Conservation (phyloP, 164 flowering plant genomes). For the Warburgia ugandensis region DNA sequence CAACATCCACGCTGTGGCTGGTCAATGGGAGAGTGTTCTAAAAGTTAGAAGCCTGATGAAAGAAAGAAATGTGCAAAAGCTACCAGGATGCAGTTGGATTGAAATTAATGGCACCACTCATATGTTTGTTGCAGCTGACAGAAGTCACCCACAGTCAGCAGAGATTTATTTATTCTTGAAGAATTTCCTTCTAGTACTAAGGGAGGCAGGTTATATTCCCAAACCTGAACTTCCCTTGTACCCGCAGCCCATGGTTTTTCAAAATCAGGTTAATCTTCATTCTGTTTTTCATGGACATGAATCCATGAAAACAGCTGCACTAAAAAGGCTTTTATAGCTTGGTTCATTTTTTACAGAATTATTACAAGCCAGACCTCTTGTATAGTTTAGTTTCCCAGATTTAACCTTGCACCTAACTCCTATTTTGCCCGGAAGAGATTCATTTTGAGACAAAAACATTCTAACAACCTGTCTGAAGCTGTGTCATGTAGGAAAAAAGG, state of each 20-base stretch:
- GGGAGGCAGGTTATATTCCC: slow-evolving; percentile 56
- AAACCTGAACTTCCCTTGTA: slow-evolving; percentile 23
- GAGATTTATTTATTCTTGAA: slow-evolving; percentile 42
- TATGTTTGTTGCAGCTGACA: slow-evolving; percentile 56
- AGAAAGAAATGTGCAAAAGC: slow-evolving; percentile 57
- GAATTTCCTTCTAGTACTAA: slow-evolving; percentile 48
- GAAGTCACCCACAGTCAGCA: slow-evolving; percentile 42
- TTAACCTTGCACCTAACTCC: no score
- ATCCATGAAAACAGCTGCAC: no score
- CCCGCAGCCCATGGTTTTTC: not conserved
- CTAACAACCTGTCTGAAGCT: no score
- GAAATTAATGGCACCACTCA: slow-evolving; percentile 43
- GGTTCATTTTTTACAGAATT: no score
- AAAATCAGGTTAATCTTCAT: slow-evolving; percentile 1
- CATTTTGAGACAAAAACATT: no score
- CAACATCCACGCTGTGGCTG: slow-evolving; percentile 64
- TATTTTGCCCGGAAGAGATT: no score
- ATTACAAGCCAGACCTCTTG: no score
- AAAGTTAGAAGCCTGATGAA: slow-evolving; percentile 59
- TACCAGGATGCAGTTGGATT: slow-evolving; percentile 88
- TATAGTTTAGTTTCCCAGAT: no score
- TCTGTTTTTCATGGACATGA: not conserved
- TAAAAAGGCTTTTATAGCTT: no score
- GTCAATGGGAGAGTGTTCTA: slow-evolving; percentile 56
- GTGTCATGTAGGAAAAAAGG: no score